Conservation (phyloP, 2,329 filamentous ascomycete genomes). For the Sporothrix protearum region DNA sequence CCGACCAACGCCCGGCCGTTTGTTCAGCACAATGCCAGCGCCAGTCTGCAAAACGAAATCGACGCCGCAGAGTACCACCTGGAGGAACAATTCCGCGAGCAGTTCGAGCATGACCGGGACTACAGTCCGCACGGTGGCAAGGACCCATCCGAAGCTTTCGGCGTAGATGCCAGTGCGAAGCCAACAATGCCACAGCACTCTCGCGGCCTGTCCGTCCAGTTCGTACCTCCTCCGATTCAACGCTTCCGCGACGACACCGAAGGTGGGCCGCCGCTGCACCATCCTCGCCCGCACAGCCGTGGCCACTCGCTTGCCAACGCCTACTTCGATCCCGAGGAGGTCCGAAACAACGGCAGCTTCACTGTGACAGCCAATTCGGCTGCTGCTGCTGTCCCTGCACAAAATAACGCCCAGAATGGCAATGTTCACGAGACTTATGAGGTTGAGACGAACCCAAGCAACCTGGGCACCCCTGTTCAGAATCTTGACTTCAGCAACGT, state of each 20-base stretch:
- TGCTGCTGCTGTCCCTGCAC: neutral
- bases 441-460: constrained; percentile 70
- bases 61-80: constrained; percentile 83
- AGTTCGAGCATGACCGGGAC: constrained; percentile 70
- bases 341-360: constrained; percentile 38
- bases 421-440: constrained; percentile 57
- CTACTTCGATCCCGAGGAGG: constrained; percentile 57
- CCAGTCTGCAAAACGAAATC: constrained; percentile 77
- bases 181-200: constrained; percentile 37
- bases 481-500: constrained; percentile 46
- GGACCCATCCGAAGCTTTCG: constrained; percentile 32
- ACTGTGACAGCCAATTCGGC: constrained; percentile 36
- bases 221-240: constrained; percentile 42
- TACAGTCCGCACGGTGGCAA: constrained; percentile 61
- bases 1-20: constrained; percentile 34
- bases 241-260: constrained; percentile 53
- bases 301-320: constrained; percentile 68
- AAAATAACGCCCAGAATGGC: constrained; percentile 37
- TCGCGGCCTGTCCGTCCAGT: constrained; percentile 47
- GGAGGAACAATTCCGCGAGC: constrained; percentile 73
- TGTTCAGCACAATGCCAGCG: constrained; percentile 66
- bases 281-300: constrained; percentile 69
- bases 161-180: constrained; percentile 27
- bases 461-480: constrained; percentile 62
- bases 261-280: constrained; percentile 60